Conservation (phyloP, 2,329 filamentous ascomycete species). For the Pseudogymnoascus sp. region DNA sequence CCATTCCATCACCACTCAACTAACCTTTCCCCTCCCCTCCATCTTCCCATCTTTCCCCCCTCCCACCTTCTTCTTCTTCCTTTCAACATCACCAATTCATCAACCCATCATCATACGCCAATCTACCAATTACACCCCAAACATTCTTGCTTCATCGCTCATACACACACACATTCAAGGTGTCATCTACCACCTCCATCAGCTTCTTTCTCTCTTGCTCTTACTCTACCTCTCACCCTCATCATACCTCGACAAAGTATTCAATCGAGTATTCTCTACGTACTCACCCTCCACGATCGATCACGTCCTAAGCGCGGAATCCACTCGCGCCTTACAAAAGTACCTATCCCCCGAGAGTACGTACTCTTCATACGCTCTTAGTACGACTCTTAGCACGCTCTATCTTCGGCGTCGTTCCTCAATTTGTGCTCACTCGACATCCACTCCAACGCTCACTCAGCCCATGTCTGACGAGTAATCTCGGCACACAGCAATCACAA, state of each 20-base stretch:
- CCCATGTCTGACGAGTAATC: neutral
- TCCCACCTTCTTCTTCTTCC: slow-evolving; percentile 15
- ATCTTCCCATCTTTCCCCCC: slow-evolving; percentile 13
- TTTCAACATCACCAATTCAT: neutral
- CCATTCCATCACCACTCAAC: neutral
- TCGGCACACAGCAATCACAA: neutral
- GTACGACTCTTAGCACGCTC: neutral
- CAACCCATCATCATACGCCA: neutral
- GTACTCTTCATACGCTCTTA: neutral
- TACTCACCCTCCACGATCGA: neutral
- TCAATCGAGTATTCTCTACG: neutral
- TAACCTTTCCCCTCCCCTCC: slow-evolving; percentile 7
- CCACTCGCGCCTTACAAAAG: neutral
- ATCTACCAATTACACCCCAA: neutral
- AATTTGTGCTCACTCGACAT: neutral
- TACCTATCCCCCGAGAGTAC: neutral
- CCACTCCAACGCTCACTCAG: neutral
- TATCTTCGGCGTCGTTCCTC: neutral
- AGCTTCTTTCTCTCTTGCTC: neutral
- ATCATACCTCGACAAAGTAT: neutral
- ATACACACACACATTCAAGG: neutral
- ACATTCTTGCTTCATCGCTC: neutral
- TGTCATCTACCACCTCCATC: neutral
- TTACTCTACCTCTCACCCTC: too few species aligned
- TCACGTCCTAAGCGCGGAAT: neutral